Evolutionary conservation across 148 eudicot genomes (phyloP), one percentile per base, ranked within the genome.

Genomic region (Linanthus parryae): DNA sequence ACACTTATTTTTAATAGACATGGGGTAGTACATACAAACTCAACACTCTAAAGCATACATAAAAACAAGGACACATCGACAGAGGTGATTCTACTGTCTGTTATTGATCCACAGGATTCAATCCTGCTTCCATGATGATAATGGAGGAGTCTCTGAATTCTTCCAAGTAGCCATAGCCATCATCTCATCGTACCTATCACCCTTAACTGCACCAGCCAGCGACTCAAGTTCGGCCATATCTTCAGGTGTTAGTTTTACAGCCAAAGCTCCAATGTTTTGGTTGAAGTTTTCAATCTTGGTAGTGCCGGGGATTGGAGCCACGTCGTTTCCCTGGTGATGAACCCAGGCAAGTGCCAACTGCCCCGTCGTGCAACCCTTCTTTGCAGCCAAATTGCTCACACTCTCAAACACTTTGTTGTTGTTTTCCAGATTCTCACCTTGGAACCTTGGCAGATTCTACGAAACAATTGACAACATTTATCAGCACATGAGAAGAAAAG

Each of bases 301-400:
- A 9, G 63, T 58, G 7, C 63, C 54, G 8, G 54, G 63, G 18
- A 48, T 48, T 7, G 63, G 63, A 29, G 54, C 44, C 27, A 57
- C 62, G 13, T 57, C 52, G 0, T 30, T 17, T 1, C 62, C 52
- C 23, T 57, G 50, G 35, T 48, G 63, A 25, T 36, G 46, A 14
- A 58, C 45, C 63, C 63, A 58, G 16, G 63, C 63, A 30, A 58
- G 18, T 15, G 63, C 63, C 25, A 58, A 27, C 45, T 48, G 63
- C 25, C 46, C 45, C 4, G 63, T 44, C 7, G 39, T 46, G 51
- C 52, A 63, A 19, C 28, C 48, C 3, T 44, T 37, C 39, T 63
- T 54, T 9, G 23, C 46, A 14, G 54, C 60, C n/a, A 62, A 16
- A 15, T 38, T 45, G 18, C 18, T 58, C 8, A 58, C 45, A 5